phyloP scores from a whole-genome alignment of 805 yeast genomes.

The Candida nonsorbophila region DNA sequence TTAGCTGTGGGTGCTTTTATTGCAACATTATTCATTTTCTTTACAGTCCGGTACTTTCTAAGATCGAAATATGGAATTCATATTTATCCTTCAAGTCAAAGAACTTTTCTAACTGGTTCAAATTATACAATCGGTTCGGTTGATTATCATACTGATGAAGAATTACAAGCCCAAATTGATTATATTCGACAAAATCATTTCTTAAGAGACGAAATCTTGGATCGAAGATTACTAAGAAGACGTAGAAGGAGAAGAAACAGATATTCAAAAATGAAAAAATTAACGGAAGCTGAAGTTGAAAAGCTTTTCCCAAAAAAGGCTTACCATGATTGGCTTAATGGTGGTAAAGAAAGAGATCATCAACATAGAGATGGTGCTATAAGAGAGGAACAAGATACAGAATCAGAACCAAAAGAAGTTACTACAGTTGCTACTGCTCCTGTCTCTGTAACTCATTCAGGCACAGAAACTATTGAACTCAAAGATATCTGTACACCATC shows the following conservation, averaged over 20 bases:
- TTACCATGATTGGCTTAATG: constrained; percentile 55
- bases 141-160: constrained; percentile 12
- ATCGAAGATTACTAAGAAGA: constrained; percentile 20
- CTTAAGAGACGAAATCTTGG: constrained; percentile 25
- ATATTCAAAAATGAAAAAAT: constrained; percentile 44
- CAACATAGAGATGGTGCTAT: constrained; percentile 40
- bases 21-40: constrained; percentile 51
- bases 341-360: constrained; percentile 51
- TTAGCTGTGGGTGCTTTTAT: constrained; percentile 57
- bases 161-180: constrained; percentile 30
- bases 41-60: constrained; percentile 56
- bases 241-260: constrained; percentile 33
- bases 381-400: constrained; percentile 23
- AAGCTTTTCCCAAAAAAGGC: constrained; percentile 53
- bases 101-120: constrained; percentile 14
- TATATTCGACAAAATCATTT: constrained; percentile 28
- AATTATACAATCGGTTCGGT: constrained; percentile 1
- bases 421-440: too few relatives aligned
- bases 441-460: too few relatives aligned
- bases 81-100: constrained; percentile 28
- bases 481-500: too few relatives aligned
- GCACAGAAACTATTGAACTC: too few relatives aligned
- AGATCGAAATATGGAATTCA: constrained; percentile 54
- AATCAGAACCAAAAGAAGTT: background rate
- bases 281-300: constrained; percentile 55